Evolutionary conservation across 129 eudicot genomes (phyloP).

Genomic region (Centrapalus pauciflorus): DNA sequence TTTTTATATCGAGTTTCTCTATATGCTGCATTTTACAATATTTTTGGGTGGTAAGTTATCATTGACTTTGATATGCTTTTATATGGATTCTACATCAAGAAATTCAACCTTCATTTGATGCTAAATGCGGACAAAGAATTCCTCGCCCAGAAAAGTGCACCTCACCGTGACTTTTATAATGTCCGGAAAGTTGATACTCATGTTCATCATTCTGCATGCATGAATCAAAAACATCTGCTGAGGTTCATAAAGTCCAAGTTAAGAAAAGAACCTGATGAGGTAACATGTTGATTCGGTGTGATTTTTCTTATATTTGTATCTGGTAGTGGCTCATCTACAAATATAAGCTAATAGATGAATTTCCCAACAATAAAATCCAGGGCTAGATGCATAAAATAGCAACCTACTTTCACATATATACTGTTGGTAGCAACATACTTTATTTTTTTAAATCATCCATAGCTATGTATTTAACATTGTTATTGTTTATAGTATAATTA

Average conservation of each 20-base stretch:
- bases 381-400: no score
- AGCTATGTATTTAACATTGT: no score
- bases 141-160: conserved; percentile 98
- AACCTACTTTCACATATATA: no score
- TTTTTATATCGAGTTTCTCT: neutral
- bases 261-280: conserved; percentile 99
- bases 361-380: no score
- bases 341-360: neutral
- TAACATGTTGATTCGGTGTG: conserved; percentile 15
- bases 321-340: neutral
- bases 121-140: conserved; percentile 95
- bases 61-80: neutral
- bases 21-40: conserved; percentile 1
- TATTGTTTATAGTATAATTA: no score
- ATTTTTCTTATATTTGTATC: neutral
- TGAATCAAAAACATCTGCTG: conserved; percentile 98
- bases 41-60: neutral
- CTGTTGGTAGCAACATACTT: no score
- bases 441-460: no score
- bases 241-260: conserved; percentile 93
- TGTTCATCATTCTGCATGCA: conserved; percentile 99
- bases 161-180: conserved; percentile 97
- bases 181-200: conserved; percentile 98
- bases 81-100: conserved; percentile 40
- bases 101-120: conserved; percentile 99